phyloP scores from a whole-genome alignment of 2,329 filamentous ascomycete genomes.

The Fusarium burgessii region DNA sequence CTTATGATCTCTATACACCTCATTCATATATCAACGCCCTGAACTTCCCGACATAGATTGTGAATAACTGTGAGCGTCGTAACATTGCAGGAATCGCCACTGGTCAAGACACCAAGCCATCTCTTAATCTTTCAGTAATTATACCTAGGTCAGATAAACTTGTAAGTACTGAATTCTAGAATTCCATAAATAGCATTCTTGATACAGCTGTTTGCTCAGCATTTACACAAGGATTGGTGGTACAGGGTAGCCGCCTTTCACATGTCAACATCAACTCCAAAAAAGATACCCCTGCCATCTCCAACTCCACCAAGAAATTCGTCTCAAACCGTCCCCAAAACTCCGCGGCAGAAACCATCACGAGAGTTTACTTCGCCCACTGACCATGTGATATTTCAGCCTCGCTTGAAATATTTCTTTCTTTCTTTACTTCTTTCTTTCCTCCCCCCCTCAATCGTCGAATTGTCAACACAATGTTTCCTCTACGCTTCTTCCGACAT shows the following conservation, averaged over 20 bases:
- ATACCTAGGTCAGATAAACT: no score
- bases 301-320: constrained; percentile 26
- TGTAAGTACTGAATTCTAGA: background rate
- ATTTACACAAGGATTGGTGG: background rate
- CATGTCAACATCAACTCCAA: constrained; percentile 35
- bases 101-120: no score
- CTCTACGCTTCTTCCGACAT: constrained; percentile 35
- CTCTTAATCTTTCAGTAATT: no score
- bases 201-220: no score
- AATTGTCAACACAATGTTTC: constrained; percentile 25
- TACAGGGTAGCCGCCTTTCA: constrained; percentile 29
- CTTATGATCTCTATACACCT: no score
- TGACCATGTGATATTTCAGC: constrained; percentile 43
- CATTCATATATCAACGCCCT: no score
- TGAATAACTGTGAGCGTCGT: no score
- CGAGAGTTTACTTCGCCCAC: constrained; percentile 45
- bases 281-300: constrained; percentile 30
- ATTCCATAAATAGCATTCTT: background rate
- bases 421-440: background rate
- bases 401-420: constrained; percentile 8
- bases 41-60: no score
- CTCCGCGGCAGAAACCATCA: constrained; percentile 64
- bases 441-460: background rate
- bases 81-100: no score
- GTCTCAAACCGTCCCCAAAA: constrained; percentile 54